These are phyloP conservation scores for Sonneratia alba DNA, from an alignment of 345 rosid species.

Conservation along the genomic window DNA sequence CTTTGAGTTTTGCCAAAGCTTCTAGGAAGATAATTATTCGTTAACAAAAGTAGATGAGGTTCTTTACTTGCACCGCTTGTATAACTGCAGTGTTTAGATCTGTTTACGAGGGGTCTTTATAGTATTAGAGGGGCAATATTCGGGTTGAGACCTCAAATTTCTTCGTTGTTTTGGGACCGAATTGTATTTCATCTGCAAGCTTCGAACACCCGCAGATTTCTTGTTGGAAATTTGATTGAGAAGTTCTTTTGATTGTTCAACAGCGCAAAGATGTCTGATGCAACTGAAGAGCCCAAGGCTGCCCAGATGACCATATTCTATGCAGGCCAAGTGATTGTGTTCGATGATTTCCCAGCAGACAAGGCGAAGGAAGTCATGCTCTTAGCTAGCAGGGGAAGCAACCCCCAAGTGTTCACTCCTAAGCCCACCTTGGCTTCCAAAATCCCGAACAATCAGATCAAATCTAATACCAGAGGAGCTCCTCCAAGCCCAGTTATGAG, in stretches of 20 bases:
- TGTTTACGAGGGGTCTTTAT: background rate
- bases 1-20: too few species aligned
- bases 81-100: background rate
- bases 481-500: constrained; percentile 19
- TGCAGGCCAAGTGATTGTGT: constrained; percentile 68
- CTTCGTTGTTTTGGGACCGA: too few species aligned
- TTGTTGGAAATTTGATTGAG: background rate
- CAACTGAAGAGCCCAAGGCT: constrained; percentile 23
- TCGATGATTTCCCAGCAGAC: constrained; percentile 62
- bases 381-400: constrained; percentile 46
- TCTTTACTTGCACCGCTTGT: too few species aligned
- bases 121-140: background rate
- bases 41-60: too few species aligned
- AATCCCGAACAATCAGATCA: constrained; percentile 19
- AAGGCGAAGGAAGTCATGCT: constrained; percentile 72
- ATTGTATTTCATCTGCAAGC: too few species aligned
- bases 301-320: constrained; percentile 84
- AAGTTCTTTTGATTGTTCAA: constrained; percentile 4
- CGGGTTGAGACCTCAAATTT: background rate
- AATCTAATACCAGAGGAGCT: constrained; percentile 12
- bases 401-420: constrained; percentile 23
- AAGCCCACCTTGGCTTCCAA: constrained; percentile 13
- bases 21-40: too few species aligned
- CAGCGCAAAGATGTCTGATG: constrained; percentile 19
- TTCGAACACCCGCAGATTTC: too few species aligned